These are phyloP conservation scores for Lantana camara DNA, from an alignment of 257 asterid genomes.

Conservation along the genomic window DNA sequence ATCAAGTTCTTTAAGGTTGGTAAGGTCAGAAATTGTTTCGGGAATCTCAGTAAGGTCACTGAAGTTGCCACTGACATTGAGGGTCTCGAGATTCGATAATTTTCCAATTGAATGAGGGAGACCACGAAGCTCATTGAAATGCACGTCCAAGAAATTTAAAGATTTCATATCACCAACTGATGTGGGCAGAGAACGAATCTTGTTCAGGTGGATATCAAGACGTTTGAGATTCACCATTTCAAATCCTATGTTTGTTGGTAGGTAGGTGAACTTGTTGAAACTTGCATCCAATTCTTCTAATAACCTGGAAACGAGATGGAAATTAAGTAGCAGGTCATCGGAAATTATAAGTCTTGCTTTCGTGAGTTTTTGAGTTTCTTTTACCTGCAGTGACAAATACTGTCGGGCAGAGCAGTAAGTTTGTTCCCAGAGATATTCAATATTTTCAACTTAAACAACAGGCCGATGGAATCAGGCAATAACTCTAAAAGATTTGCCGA, in stretches of 20 bases:
- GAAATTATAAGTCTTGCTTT: background rate
- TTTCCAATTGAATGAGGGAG: conserved; percentile 71
- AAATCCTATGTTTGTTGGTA: conserved; percentile 84
- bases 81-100: conserved; percentile 64
- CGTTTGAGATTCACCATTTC: conserved; percentile 62
- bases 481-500: conserved; percentile 66
- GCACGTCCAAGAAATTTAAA: conserved; percentile 54
- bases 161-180: conserved; percentile 85
- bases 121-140: conserved; percentile 81
- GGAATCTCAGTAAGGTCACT: conserved; percentile 80
- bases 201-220: conserved; percentile 68
- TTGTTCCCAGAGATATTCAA: conserved; percentile 78
- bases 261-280: conserved; percentile 74
- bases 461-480: conserved; percentile 79
- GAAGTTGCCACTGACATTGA: conserved; percentile 82
- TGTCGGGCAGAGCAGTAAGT: conserved; percentile 77
- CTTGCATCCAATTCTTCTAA: conserved; percentile 74
- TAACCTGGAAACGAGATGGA: conserved; percentile 48
- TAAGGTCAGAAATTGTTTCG: conserved; percentile 66
- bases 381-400: conserved; percentile 90
- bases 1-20: conserved; percentile 77
- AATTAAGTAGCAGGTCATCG: conserved; percentile 20
- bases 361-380: conserved; percentile 4
- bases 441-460: conserved; percentile 60
- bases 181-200: conserved; percentile 77